A percentile compares a stretch with the other conserved stretches of the same genome.
These are phyloP conservation scores for Knufia petricola DNA, from an alignment of 2,329 filamentous ascomycete genomes.

Conservation along the genomic window DNA sequence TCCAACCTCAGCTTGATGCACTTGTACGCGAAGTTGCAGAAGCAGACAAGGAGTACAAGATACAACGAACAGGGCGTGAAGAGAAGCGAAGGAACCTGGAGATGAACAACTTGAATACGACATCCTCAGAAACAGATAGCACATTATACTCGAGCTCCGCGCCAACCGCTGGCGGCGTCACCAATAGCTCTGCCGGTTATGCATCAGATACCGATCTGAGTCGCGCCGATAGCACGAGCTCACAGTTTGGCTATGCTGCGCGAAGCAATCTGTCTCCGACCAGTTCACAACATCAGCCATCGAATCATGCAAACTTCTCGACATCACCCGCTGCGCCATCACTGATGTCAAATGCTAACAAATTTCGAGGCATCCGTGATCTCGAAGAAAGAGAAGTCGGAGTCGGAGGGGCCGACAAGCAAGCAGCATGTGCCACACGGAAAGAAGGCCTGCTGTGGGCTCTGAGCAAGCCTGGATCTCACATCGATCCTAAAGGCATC, in stretches of 20 bases:
- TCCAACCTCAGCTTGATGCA: conserved; percentile 83
- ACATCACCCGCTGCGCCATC: conserved; percentile 31
- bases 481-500: conserved; percentile 87
- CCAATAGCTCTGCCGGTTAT: conserved; percentile 40
- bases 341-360: conserved; percentile 37
- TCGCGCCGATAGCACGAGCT: conserved; percentile 64
- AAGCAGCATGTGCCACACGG: conserved; percentile 53
- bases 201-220: conserved; percentile 60
- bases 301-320: conserved; percentile 26
- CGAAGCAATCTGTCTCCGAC: conserved; percentile 26
- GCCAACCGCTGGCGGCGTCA: conserved; percentile 25
- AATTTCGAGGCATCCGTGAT: conserved; percentile 86
- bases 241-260: conserved; percentile 48
- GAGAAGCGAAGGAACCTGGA: conserved; percentile 86
- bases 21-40: conserved; percentile 80
- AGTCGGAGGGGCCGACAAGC: conserved; percentile 44
- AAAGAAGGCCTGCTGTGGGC: conserved; percentile 97
- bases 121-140: conserved; percentile 60
- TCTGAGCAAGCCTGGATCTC: conserved; percentile 80
- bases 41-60: conserved; percentile 92
- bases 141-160: conserved; percentile 43
- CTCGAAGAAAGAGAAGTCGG: conserved; percentile 71
- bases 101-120: conserved; percentile 52
- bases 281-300: conserved; percentile 24
- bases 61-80: conserved; percentile 87